Conservation (phyloP, 345 rosid species). For the Citrus trifoliata region DNA sequence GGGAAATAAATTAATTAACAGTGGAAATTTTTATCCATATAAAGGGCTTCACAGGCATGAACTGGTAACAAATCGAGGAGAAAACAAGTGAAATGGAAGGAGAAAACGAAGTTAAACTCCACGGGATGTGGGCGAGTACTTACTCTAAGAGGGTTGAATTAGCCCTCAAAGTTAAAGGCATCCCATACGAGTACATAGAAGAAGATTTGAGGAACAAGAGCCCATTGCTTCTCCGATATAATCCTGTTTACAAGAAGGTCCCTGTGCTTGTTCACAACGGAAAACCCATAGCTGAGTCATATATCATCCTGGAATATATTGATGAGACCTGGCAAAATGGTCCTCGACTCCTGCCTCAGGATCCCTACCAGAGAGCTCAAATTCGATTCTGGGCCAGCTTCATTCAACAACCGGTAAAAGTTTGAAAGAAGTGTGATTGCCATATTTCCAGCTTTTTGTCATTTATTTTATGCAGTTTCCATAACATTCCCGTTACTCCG, state of each 20-base stretch:
- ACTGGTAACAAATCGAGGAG: background rate
- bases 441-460: background rate
- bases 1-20: background rate
- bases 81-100: slow-evolving; percentile 16
- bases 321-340: slow-evolving; percentile 39
- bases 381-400: slow-evolving; percentile 42
- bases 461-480: background rate
- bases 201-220: slow-evolving; percentile 47
- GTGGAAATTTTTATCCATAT: background rate
- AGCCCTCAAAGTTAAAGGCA: slow-evolving; percentile 36
- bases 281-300: slow-evolving; percentile 37
- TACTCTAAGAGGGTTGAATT: slow-evolving; percentile 33
- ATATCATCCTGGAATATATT: slow-evolving; percentile 39
- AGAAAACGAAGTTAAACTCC: slow-evolving; percentile 33
- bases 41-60: background rate
- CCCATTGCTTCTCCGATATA: slow-evolving; percentile 25
- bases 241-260: slow-evolving; percentile 39
- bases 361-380: slow-evolving; percentile 36
- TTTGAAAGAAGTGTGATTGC: background rate
- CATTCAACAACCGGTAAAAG: slow-evolving; percentile 14
- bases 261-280: slow-evolving; percentile 49
- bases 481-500: background rate
- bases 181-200: slow-evolving; percentile 34
- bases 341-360: slow-evolving; percentile 35
- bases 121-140: slow-evolving; percentile 29